phyloP scores from a whole-genome alignment of 805 yeast genomes.

The Myxozyma nipponensis region DNA sequence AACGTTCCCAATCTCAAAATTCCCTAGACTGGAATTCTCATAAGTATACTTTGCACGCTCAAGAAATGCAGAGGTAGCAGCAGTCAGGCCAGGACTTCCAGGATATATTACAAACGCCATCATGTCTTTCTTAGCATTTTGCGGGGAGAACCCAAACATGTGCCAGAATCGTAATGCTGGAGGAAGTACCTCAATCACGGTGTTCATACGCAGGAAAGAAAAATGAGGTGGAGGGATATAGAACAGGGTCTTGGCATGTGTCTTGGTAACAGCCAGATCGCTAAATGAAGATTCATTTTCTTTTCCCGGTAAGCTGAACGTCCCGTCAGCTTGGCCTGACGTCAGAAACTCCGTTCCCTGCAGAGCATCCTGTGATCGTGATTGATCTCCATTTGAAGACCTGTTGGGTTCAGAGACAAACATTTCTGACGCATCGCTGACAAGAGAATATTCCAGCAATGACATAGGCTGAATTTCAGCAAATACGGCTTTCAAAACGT shows the following conservation, averaged over 20 bases:
- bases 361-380: constrained; percentile 7
- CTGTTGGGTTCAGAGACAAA: neutral
- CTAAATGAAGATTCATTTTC: constrained; percentile 4
- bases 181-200: constrained; percentile 36
- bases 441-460: constrained; percentile 13
- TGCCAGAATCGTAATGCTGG: constrained; percentile 42
- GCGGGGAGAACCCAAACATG: constrained; percentile 38
- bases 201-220: constrained; percentile 31
- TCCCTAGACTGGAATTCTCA: constrained; percentile 39
- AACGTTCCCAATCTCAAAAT: constrained; percentile 19
- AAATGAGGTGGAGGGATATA: constrained; percentile 34
- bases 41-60: constrained; percentile 34
- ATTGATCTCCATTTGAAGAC: neutral
- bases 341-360: constrained; percentile 7
- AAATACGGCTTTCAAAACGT: constrained; percentile 16
- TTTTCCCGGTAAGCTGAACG: neutral
- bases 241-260: constrained; percentile 1
- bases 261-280: neutral
- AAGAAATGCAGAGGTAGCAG: constrained; percentile 30
- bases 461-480: constrained; percentile 12
- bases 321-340: neutral
- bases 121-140: constrained; percentile 33
- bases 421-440: constrained; percentile 8
- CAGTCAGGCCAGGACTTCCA: constrained; percentile 27
- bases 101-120: constrained; percentile 34